Evolutionary conservation across 2,329 filamentous ascomycete genomes (phyloP).

Genomic region (Cercospora nicotianae): DNA sequence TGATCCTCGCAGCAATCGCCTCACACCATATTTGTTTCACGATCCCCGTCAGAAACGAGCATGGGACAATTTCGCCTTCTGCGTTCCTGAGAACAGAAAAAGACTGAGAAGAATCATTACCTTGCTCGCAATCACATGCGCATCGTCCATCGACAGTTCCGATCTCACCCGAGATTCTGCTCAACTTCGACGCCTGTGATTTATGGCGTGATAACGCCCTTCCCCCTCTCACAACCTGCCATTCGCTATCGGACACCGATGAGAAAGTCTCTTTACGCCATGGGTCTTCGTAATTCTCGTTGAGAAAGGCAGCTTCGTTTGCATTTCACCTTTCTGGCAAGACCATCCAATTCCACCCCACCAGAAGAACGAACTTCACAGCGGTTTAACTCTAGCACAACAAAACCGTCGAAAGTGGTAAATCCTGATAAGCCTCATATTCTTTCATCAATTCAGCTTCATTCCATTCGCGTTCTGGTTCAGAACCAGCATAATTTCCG

Average conservation of each 20-base stretch:
- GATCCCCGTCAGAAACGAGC: neutral
- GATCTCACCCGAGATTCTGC: neutral
- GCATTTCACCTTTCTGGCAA: neutral
- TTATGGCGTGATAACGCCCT: neutral
- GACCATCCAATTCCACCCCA: neutral
- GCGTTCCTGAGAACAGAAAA: neutral
- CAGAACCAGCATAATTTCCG: constrained; percentile 35
- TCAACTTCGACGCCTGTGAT: neutral
- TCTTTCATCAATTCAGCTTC: constrained; percentile 27
- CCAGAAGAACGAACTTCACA: neutral
- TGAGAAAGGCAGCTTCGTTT: neutral
- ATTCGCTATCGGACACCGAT: neutral
- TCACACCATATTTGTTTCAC: neutral
- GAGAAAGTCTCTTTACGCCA: neutral
- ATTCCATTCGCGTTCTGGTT: constrained; percentile 34
- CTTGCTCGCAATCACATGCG: neutral
- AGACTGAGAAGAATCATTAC: neutral
- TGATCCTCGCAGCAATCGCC: neutral
- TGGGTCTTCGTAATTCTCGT: neutral
- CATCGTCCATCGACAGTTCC: neutral
- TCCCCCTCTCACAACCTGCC: neutral
- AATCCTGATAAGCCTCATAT: constrained; percentile 32
- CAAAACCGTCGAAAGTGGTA: constrained; percentile 22
- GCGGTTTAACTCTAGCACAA: constrained; percentile 15
- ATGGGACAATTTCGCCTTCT: neutral